Evolutionary conservation across 2,329 filamentous ascomycete genomes (phyloP).

Genomic region (Zopfia rhizophila): DNA sequence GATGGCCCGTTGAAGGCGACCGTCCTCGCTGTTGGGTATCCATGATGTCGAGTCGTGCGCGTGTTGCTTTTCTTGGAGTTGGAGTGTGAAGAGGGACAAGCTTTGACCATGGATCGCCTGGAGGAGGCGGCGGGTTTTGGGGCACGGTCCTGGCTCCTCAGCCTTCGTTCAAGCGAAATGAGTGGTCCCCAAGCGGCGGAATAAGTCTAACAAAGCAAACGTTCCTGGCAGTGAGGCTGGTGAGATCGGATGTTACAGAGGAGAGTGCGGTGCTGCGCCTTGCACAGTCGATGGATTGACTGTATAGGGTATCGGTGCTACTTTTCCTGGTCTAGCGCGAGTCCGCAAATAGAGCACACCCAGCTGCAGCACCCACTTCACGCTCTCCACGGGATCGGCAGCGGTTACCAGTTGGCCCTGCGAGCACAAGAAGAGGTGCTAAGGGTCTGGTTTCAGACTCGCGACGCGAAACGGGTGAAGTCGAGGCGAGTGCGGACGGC

Average conservation of each 20-base stretch:
- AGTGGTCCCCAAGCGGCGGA: constrained; percentile 30
- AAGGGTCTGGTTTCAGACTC: no score
- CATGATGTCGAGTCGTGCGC: constrained; percentile 53
- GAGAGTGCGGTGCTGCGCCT: constrained; percentile 30
- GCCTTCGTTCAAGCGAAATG: constrained; percentile 21
- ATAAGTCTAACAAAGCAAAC: constrained; percentile 28
- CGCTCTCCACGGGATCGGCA: no score
- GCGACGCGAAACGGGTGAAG: no score
- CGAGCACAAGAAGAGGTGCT: no score
- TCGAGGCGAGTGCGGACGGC: no score
- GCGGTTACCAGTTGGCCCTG: no score
- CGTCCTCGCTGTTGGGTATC: constrained; percentile 69
- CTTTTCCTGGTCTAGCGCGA: constrained; percentile 4
- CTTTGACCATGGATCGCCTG: constrained; percentile 37
- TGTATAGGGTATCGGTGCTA: no score
- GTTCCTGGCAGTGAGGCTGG: constrained; percentile 38
- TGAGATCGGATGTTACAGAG: constrained; percentile 24
- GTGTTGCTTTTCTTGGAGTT: constrained; percentile 44
- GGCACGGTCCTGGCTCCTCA: constrained; percentile 8
- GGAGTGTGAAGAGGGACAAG: constrained; percentile 27
- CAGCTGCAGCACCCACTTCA: no score
- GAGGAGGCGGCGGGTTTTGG: constrained; percentile 16
- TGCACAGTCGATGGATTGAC: constrained; percentile 2
- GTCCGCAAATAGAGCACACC: no score
- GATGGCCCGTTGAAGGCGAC: constrained; percentile 69